Base-by-base conservation (phyloP, 2,329 filamentous ascomycete species). In the Chaetomium globosum region DNA sequence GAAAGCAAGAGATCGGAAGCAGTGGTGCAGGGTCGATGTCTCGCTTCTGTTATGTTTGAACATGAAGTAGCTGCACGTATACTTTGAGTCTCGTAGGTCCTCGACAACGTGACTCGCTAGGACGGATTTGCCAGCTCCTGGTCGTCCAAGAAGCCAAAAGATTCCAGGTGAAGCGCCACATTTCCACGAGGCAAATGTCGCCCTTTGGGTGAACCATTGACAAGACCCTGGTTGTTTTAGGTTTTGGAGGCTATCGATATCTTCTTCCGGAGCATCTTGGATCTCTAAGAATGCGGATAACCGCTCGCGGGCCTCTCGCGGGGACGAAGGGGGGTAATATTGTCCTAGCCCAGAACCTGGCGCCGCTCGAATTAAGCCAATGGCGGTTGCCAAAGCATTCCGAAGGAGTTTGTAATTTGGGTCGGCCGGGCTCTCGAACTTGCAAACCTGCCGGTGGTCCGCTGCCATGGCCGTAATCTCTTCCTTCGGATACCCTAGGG, bases 71-170 rank as follows among this genome's bases (percentile, higher is more conserved):
- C 71, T 74, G 68, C 70, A 74, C 26, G 46, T 64, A 67, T 8
- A 49, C n/a, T 5, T 65, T 13, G 63, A 39, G 0, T 53, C 21
- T 16, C 60, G 63, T 8, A 77, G 66, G 7, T 74, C 67, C 13
- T 76, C 69, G 36, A 78, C 70, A 21, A 77, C 63, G 59, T 75
- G 73, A 16, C 73, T 71, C 1, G 72, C 68, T 26, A 78, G 65
- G 19, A 78, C 69, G 0, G 77, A 79, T 64, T 79, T 79, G 10
- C 77, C 77, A 8, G 72, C 68, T 3, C 67, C 77, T 10, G 77
- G 72, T 16, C 68, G 69, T 1, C 76, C 77, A 10, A 71, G 73
- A 2, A 77, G 64, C 74, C 73, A 77, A 9, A 77, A 66, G 21
- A 77, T 70, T 9, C 52, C 57, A 2, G 67, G 67, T 19, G 31